phyloP scores from a whole-genome alignment of 768 basidiomycete species.

The Amanita subjunquillea region DNA sequence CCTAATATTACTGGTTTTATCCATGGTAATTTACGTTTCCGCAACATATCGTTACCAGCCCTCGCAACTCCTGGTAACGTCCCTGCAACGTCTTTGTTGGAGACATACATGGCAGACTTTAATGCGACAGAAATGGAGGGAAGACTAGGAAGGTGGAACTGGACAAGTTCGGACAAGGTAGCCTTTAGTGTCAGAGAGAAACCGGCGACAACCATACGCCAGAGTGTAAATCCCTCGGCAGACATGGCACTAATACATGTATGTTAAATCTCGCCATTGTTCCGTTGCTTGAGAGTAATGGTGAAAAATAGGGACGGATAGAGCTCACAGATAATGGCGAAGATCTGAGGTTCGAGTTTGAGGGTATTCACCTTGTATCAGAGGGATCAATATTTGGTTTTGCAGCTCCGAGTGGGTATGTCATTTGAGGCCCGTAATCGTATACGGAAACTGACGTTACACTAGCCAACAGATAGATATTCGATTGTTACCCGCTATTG shows the following conservation, averaged over 20 bases:
- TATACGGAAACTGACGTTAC: background rate
- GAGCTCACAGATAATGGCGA: constrained; percentile 53
- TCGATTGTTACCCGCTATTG: constrained; percentile 53
- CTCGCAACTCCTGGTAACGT: constrained; percentile 14
- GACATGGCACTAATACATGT: constrained; percentile 57
- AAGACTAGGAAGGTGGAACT: constrained; percentile 54
- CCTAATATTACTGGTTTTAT: constrained; percentile 74
- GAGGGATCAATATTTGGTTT: constrained; percentile 75
- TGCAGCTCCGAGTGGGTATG: constrained; percentile 54
- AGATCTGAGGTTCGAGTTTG: constrained; percentile 61
- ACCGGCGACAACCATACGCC: constrained; percentile 26
- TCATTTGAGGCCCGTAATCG: background rate
- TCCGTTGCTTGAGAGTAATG: constrained; percentile 1
- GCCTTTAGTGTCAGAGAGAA: constrained; percentile 62
- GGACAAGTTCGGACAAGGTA: constrained; percentile 53
- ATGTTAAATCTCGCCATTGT: constrained; percentile 16
- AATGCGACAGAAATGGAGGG: constrained; percentile 42
- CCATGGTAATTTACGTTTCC: constrained; percentile 47
- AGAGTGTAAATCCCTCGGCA: constrained; percentile 22
- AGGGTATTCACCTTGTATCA: constrained; percentile 63
- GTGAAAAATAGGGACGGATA: constrained; percentile 47
- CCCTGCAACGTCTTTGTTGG: constrained; percentile 9
- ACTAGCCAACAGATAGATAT: constrained; percentile 51
- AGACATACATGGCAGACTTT: constrained; percentile 34
- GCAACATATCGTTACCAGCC: constrained; percentile 50